Base-by-base conservation (phyloP, 2,329 filamentous ascomycete genomes). In the Orbilia javanica region DNA sequence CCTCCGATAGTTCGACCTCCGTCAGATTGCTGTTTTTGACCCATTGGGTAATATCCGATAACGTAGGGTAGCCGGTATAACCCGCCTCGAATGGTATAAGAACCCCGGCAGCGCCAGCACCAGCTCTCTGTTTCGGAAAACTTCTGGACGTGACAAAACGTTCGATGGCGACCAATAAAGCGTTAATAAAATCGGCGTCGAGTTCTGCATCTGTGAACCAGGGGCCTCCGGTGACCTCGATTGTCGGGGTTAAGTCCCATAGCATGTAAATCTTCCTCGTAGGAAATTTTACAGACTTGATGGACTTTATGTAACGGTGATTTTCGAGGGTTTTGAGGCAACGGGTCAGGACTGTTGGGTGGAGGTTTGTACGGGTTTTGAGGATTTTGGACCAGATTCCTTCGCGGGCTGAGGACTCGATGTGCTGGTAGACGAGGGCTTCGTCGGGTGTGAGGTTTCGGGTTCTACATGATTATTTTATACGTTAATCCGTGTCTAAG, bases 261-360 rank as follows among this genome's bases (percentile, higher is more conserved):
- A 97, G 91, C 88, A 99, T 97, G 87, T 96, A 99, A 88, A 97
- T 97, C 85, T 97, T 97, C 83, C 96, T 92, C 80, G 91, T 92
- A 29, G 93, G 93, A 83, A 92, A 91, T 76, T 81, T 82, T 6
- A 81, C 94, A 84, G 92, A 96, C 85, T 95, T 96, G 85, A 98
- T 94, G 73, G 91, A 90, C 82, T 92, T 92, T 84, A 99, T 94
- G 83, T 96, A 90, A 39, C 90, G 90, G 83, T 93, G 94, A 44
- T 88, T 86, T 84, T 96, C 92, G 79, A 99, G 90, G 79, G 91
- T 90, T 86, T 96, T 97, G 81, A 98, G 88, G 29, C 90, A 90
- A 82, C 92, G 91, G 81, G 92, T 92, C 81, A 98, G 88, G 42
- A 92, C 89, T 62, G 91, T 91, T 82, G 95, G 93, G 85, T 97